Conservation (phyloP, 1,284 basidiomycete species). For the Rhodotorula sp. region DNA sequence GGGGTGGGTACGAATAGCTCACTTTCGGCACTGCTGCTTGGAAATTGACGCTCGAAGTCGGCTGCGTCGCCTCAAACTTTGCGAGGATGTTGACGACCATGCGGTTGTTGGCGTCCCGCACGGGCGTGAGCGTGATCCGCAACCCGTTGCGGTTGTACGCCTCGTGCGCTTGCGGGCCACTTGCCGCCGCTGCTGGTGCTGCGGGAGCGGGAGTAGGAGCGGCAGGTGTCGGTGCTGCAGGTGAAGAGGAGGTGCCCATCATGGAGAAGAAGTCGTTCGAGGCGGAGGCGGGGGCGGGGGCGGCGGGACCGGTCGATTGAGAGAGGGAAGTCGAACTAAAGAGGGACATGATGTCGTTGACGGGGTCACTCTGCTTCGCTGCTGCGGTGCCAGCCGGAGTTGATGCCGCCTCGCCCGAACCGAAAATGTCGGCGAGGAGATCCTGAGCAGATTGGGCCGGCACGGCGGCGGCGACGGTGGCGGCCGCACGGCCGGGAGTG, state of each 20-base stretch:
- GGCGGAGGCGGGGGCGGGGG: conserved; percentile 16
- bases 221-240: conserved; percentile 38
- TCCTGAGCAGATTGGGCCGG: conserved; percentile 74
- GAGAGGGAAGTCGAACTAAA: conserved; percentile 58
- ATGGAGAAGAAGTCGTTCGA: conserved; percentile 46
- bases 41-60: conserved; percentile 72
- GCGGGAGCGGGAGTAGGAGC: conserved; percentile 57
- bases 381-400: conserved; percentile 41
- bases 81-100: conserved; percentile 88
- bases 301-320: conserved; percentile 25
- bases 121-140: conserved; percentile 83
- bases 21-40: conserved; percentile 95
- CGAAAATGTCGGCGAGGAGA: conserved; percentile 91
- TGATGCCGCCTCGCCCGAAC: conserved; percentile 54
- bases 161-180: conserved; percentile 60
- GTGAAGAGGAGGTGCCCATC: conserved; percentile 40
- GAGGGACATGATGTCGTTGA: conserved; percentile 88
- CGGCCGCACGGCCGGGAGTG: conserved; percentile 46
- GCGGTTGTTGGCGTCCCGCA: conserved; percentile 70
- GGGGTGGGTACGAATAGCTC: not conserved
- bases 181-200: conserved; percentile 30
- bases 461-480: conserved; percentile 37
- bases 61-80: conserved; percentile 65
- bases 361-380: conserved; percentile 52
- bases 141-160: conserved; percentile 91